Base-by-base conservation (phyloP, 495 filamentous ascomycete genomes). In the Daldinia grandis region DNA sequence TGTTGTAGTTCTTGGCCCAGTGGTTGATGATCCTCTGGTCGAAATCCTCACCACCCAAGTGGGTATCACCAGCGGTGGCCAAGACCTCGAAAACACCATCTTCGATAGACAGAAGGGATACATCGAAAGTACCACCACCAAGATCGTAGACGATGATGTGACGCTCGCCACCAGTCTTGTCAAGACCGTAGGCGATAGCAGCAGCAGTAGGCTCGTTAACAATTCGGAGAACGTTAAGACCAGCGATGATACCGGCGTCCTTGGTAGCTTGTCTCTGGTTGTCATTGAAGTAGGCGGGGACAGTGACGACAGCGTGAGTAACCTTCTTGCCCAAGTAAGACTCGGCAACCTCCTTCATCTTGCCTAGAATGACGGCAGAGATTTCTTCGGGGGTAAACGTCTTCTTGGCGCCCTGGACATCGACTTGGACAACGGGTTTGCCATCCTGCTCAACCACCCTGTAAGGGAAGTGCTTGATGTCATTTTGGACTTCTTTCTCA, bases 111-210 rank as follows among this genome's bases (percentile, higher is more conserved):
- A 99, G 87, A 73, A 99, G 93, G 58, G 95, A 98, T 55, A 99
- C 95, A 95, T 99, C 95, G 82, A 99, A 99, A 76, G 95, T 98
- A 89, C 95, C 95, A 91, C 95, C 95, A 90, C 95, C 95, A 72
- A 99, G 92, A 90, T 99, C 95, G 82, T 96, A 97, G 74, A 96
- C 93, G 74, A 96, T 93, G 78, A 96, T 93, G 85, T 95, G 93
- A 78, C 92, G 90, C 81, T 97, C 93, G 55, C 88, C 92, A 71
- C 88, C 89, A 51, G 87, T 89, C 88, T 95, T 93, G 82, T 96
- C 93, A 74, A 97, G 85, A 80, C 93, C 92, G 79, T 93, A 93
- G 69, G 92, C 92, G 76, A 95, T 92, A 80, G 92, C 92, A 75
- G 92, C 92, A 76, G 92, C 92, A 74, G 92, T 95, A 71, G 92